These are phyloP conservation scores for Cladobotryum mycophilum DNA, from an alignment of 2,329 filamentous ascomycete species.

Conservation along the genomic window DNA sequence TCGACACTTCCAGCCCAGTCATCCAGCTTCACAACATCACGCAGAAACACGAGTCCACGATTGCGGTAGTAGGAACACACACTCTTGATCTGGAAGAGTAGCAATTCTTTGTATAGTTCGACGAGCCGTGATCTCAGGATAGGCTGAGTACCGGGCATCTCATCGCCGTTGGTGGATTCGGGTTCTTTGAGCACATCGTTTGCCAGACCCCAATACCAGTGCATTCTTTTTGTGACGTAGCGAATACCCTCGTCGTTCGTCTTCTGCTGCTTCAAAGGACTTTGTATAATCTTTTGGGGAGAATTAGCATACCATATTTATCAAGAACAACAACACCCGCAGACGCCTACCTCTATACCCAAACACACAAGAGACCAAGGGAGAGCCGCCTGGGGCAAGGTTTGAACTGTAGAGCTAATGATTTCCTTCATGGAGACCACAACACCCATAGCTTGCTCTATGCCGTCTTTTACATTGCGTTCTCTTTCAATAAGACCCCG, in stretches of 20 bases:
- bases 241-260: constrained; percentile 27
- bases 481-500: constrained; percentile 22
- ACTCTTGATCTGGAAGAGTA: constrained; percentile 35
- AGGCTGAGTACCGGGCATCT: no score
- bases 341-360: constrained; percentile 25
- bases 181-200: constrained; percentile 21
- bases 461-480: constrained; percentile 18
- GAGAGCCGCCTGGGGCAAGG: constrained; percentile 27
- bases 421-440: constrained; percentile 20
- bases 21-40: constrained; percentile 24
- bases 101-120: constrained; percentile 31
- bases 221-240: constrained; percentile 30
- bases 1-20: constrained; percentile 28
- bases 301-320: background rate
- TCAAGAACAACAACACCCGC: background rate
- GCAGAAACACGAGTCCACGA: constrained; percentile 19
- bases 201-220: constrained; percentile 32
- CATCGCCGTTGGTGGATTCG: background rate
- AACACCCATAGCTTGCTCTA: constrained; percentile 18
- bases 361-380: constrained; percentile 32
- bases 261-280: constrained; percentile 19
- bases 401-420: constrained; percentile 20
- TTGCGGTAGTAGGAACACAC: constrained; percentile 29
- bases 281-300: constrained; percentile 21
- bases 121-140: constrained; percentile 21